Conservation (phyloP, 176 grass and related monocot species). For the Secale cereale region DNA sequence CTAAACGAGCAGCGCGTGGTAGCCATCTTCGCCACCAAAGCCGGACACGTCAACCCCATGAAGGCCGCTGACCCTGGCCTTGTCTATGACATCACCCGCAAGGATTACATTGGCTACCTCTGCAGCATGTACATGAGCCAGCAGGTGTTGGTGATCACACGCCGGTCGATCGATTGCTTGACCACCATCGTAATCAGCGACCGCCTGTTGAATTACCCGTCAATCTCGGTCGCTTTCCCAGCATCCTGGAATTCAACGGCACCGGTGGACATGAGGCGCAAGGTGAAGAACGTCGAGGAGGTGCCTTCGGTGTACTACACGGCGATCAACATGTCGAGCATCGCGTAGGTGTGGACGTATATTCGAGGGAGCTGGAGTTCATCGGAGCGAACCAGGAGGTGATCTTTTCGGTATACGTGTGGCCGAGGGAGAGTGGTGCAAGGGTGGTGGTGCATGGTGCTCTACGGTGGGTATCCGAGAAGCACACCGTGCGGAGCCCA, state of each 20-base stretch:
- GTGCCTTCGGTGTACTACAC: background rate
- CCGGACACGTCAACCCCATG: background rate
- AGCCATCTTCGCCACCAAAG: background rate
- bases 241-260: background rate
- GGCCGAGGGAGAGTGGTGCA: background rate
- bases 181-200: background rate
- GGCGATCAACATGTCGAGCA: background rate
- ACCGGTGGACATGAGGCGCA: background rate
- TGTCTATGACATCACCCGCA: background rate
- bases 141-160: background rate
- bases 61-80: background rate
- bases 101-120: background rate
- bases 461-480: constrained; percentile 38
- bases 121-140: background rate
- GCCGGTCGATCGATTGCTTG: background rate
- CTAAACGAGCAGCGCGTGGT: background rate
- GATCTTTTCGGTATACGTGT: constrained; percentile 16
- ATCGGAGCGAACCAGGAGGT: constrained; percentile 20
- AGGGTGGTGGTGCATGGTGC: constrained; percentile 4
- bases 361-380: background rate
- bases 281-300: constrained; percentile 5
- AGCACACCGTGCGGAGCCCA: constrained; percentile 32
- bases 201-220: background rate
- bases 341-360: background rate
- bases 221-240: background rate